Conservation (phyloP, 805 yeast species). For the Yarrowia porcina region DNA sequence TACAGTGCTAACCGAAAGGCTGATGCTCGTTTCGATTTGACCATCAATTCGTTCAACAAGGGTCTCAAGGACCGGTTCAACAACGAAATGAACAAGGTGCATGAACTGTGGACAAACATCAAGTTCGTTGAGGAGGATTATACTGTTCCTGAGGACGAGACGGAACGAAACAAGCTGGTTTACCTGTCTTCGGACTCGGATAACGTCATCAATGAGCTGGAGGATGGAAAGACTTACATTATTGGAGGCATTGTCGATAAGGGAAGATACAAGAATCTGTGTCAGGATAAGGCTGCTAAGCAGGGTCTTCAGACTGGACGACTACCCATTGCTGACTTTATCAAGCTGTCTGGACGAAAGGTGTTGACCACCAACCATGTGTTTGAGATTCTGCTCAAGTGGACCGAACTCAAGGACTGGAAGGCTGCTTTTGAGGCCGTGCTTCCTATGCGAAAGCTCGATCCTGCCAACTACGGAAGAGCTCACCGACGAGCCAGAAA, state of each 20-base stretch:
- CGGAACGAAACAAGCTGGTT: slow-evolving; percentile 43
- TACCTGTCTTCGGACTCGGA: slow-evolving; percentile 88
- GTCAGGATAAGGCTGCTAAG: slow-evolving; percentile 74
- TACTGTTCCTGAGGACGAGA: slow-evolving; percentile 36
- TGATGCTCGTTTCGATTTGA: slow-evolving; percentile 53
- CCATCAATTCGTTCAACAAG: slow-evolving; percentile 63
- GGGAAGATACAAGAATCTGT: slow-evolving; percentile 77
- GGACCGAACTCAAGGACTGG: slow-evolving; percentile 82
- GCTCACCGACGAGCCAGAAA: slow-evolving; percentile 22
- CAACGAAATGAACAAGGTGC: slow-evolving; percentile 51
- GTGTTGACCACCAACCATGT: slow-evolving; percentile 95
- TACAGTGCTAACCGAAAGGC: slow-evolving; percentile 75
- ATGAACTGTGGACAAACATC: slow-evolving; percentile 66
- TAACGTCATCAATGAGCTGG: slow-evolving; percentile 58
- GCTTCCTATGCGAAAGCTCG: slow-evolving; percentile 70
- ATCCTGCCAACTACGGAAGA: slow-evolving; percentile 21
- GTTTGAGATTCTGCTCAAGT: slow-evolving; percentile 77
- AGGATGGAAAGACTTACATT: slow-evolving; percentile 70
- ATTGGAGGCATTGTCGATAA: slow-evolving; percentile 97
- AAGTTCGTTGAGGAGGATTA: slow-evolving; percentile 46
- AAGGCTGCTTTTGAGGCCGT: slow-evolving; percentile 80
- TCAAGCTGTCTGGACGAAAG: slow-evolving; percentile 76
- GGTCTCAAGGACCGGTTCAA: slow-evolving; percentile 68
- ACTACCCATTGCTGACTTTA: slow-evolving; percentile 82
- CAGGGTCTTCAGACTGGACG: slow-evolving; percentile 70